Percentiles rank a stretch among this genome's conserved stretches.
These are phyloP conservation scores for Panicum virgatum DNA, from an alignment of 202 grass and related monocot species.

Conservation along the genomic window DNA sequence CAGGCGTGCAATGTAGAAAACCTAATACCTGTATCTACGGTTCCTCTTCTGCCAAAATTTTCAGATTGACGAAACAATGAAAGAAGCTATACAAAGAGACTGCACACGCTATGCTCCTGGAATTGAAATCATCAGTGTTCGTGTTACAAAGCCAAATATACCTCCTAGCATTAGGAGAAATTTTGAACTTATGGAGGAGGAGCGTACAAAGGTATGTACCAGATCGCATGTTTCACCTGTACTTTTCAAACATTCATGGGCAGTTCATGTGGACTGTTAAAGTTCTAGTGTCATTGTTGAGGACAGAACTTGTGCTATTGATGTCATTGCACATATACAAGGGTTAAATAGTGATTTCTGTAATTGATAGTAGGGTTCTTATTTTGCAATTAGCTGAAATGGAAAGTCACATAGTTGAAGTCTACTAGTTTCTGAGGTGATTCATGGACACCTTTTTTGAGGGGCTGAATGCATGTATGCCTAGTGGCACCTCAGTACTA, in stretches of 20 bases:
- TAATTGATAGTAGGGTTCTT: not conserved
- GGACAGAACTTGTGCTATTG: not conserved
- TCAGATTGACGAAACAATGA: constrained; percentile 99
- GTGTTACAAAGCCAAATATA: constrained; percentile 98
- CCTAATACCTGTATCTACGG: constrained; percentile 20
- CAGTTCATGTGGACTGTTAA: not conserved
- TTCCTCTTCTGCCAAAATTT: constrained; percentile 35
- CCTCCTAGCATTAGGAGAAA: constrained; percentile 86
- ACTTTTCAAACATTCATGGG: not conserved
- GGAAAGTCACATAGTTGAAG: not conserved
- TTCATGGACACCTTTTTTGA: not conserved
- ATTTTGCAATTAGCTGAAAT: constrained; percentile 25
- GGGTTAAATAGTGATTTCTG: not conserved
- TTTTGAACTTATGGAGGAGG: constrained; percentile 99
- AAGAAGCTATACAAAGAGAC: constrained; percentile 96
- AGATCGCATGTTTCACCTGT: constrained; percentile 24
- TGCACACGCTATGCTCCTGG: constrained; percentile 96
- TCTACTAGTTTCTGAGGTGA: constrained; percentile 10
- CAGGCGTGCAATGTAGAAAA: constrained; percentile 5
- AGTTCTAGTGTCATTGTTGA: not conserved
- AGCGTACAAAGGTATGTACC: constrained; percentile 87
- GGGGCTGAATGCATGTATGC: not conserved
- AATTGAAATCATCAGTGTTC: constrained; percentile 91
- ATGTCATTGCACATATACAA: constrained; percentile 14
- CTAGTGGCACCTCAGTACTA: constrained; percentile 13